Conservation (phyloP, 2,329 filamentous ascomycete genomes). For the Tolypocladium tundrense region DNA sequence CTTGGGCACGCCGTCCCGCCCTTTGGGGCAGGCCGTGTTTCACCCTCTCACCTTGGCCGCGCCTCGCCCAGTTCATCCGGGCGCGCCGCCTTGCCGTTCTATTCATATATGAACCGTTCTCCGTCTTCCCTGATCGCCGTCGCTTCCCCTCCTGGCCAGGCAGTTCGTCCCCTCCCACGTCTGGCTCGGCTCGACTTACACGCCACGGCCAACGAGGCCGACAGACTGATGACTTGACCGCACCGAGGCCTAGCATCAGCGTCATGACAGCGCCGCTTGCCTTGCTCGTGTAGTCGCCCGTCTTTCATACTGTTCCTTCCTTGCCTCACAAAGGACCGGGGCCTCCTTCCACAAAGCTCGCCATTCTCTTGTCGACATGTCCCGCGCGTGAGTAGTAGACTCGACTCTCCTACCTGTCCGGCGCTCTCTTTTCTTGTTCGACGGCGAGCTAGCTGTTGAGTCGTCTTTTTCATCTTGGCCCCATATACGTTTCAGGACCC, state of each 20-base stretch:
- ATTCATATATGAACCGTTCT: neutral
- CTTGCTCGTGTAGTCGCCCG: neutral
- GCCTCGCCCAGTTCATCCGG: neutral
- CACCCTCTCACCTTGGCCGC: neutral
- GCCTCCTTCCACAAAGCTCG: neutral
- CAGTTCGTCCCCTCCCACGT: neutral
- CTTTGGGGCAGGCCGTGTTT: conserved; percentile 11
- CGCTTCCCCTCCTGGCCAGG: neutral
- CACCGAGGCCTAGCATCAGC: neutral
- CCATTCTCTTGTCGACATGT: neutral
- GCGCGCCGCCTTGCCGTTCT: neutral
- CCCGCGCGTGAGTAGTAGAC: neutral
- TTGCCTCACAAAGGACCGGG: neutral
- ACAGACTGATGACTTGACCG: neutral
- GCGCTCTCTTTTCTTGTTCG: neutral
- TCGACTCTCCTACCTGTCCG: neutral
- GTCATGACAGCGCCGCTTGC: neutral
- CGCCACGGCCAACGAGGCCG: neutral
- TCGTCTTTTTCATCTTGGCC: neutral
- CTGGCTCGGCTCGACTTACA: neutral
- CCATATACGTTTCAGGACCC: neutral
- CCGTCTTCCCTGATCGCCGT: neutral
- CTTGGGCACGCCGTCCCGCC: neutral
- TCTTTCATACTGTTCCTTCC: neutral
- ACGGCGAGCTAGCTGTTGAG: no score